These are phyloP conservation scores for Parasarocladium wereldwijsianum DNA, from an alignment of 2,329 filamentous ascomycete genomes.

Conservation along the genomic window DNA sequence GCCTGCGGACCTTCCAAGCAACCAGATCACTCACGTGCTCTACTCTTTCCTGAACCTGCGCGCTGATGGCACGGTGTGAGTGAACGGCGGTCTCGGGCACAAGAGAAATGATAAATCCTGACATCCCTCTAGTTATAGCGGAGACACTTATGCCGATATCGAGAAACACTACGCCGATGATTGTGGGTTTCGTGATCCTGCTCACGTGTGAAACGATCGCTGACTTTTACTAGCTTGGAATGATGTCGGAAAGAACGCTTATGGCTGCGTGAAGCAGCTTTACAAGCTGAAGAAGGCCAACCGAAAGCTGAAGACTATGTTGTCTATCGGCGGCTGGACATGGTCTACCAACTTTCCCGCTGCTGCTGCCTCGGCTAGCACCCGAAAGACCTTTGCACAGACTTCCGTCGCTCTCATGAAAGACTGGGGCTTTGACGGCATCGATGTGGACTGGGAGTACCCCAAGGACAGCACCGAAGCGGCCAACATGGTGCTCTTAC, in stretches of 20 bases:
- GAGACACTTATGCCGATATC: slow-evolving; percentile 53
- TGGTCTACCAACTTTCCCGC: slow-evolving; percentile 63
- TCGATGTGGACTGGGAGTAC: slow-evolving; percentile 28
- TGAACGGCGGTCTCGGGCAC: slow-evolving; percentile 1
- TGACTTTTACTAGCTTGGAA: slow-evolving; percentile 32
- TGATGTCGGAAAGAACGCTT: slow-evolving; percentile 54
- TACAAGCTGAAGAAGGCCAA: slow-evolving; percentile 64
- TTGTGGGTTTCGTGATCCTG: slow-evolving; percentile 23
- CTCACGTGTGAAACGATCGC: slow-evolving; percentile 1
- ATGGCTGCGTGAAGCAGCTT: slow-evolving; percentile 70
- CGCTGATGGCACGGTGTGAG: slow-evolving; percentile 56
- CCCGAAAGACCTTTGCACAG: slow-evolving; percentile 52
- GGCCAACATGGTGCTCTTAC: slow-evolving; percentile 27
- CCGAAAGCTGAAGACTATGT: slow-evolving; percentile 60
- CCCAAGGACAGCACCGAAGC: slow-evolving; percentile 23
- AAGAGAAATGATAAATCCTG: too few species aligned
- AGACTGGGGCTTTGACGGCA: slow-evolving; percentile 50
- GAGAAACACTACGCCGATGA: slow-evolving; percentile 62
- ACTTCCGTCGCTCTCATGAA: slow-evolving; percentile 55
- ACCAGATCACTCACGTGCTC: slow-evolving; percentile 62
- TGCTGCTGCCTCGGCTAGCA: slow-evolving; percentile 46
- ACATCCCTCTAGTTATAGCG: slow-evolving; percentile 32
- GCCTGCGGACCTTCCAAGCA: slow-evolving; percentile 53
- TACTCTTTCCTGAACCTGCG: slow-evolving; percentile 70
- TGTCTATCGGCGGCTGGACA: slow-evolving; percentile 78